These are phyloP conservation scores for Termitomyces titanicus DNA, from an alignment of 768 basidiomycete genomes.

Conservation along the genomic window DNA sequence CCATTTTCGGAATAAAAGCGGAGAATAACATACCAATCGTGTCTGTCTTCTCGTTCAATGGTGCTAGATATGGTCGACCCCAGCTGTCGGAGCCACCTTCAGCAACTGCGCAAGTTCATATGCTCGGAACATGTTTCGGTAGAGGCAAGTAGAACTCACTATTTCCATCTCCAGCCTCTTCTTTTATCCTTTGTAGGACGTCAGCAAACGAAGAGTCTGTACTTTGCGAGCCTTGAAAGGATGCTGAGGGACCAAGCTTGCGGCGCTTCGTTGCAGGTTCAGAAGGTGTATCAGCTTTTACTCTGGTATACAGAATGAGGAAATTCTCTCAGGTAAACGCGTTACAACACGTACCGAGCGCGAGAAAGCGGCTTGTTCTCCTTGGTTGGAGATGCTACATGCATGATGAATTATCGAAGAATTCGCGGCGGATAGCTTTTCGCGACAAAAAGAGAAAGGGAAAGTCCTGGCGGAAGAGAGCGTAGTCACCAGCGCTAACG, in stretches of 20 bases:
- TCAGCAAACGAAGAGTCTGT: constrained; percentile 57
- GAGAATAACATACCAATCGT: constrained; percentile 52
- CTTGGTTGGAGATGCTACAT: constrained; percentile 16
- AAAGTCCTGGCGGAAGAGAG: not conserved
- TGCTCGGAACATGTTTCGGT: not conserved
- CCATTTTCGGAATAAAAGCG: not conserved
- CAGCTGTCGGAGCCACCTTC: constrained; percentile 80
- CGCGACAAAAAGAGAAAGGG: not conserved
- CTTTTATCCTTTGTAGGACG: constrained; percentile 58
- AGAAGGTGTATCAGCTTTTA: constrained; percentile 20
- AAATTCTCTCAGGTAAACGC: constrained; percentile 15
- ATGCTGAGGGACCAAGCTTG: constrained; percentile 39
- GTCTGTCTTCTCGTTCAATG: constrained; percentile 58
- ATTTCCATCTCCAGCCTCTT: constrained; percentile 39
- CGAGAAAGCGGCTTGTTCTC: constrained; percentile 28
- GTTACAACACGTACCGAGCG: constrained; percentile 26
- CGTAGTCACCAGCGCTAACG: too few species aligned
- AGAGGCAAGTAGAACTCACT: constrained; percentile 30
- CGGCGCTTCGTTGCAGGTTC: constrained; percentile 52
- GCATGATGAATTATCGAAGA: constrained; percentile 5
- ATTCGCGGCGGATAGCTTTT: not conserved
- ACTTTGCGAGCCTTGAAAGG: constrained; percentile 36
- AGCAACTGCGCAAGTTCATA: constrained; percentile 38
- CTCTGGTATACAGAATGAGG: constrained; percentile 14
- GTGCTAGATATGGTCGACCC: constrained; percentile 57